phyloP scores from a whole-genome alignment of 306 rosid genomes.

The Rosa lucieae region DNA sequence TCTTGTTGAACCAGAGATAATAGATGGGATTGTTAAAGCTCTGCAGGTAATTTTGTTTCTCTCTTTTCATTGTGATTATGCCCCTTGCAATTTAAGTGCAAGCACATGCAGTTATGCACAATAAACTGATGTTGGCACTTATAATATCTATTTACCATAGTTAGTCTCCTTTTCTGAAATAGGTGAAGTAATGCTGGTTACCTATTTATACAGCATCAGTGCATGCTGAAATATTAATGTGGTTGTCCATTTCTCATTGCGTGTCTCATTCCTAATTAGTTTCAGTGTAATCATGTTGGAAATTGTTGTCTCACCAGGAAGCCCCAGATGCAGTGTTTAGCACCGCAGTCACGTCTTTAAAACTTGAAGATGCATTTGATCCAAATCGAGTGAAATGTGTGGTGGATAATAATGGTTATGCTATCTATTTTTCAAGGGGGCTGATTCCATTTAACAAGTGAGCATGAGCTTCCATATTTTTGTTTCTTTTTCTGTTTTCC shows the following conservation, averaged over 20 bases:
- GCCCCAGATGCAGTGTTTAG: slow-evolving; percentile 99
- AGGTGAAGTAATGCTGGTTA: background rate
- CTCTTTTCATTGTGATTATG: background rate
- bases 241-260: background rate
- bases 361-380: slow-evolving; percentile 82
- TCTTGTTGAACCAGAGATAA: slow-evolving; percentile 90
- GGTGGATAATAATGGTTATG: slow-evolving; percentile 71
- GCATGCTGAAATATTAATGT: background rate
- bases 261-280: slow-evolving; percentile 1
- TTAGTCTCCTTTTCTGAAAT: background rate
- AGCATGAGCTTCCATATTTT: slow-evolving; percentile 21
- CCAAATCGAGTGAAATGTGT: slow-evolving; percentile 95
- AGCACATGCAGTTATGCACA: background rate
- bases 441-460: slow-evolving; percentile 93
- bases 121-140: slow-evolving; percentile 18
- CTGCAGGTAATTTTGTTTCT: slow-evolving; percentile 57
- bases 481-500: background rate
- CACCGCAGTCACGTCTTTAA: slow-evolving; percentile 89
- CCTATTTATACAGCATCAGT: background rate
- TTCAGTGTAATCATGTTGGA: slow-evolving; percentile 22
- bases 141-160: background rate
- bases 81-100: slow-evolving; percentile 1
- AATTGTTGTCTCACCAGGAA: slow-evolving; percentile 48
- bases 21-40: slow-evolving; percentile 86
- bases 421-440: slow-evolving; percentile 94